Evolutionary conservation across 768 basidiomycete species (phyloP), one percentile per base, ranked within the genome.

Genomic region (Termitomyces bulborhizus): DNA sequence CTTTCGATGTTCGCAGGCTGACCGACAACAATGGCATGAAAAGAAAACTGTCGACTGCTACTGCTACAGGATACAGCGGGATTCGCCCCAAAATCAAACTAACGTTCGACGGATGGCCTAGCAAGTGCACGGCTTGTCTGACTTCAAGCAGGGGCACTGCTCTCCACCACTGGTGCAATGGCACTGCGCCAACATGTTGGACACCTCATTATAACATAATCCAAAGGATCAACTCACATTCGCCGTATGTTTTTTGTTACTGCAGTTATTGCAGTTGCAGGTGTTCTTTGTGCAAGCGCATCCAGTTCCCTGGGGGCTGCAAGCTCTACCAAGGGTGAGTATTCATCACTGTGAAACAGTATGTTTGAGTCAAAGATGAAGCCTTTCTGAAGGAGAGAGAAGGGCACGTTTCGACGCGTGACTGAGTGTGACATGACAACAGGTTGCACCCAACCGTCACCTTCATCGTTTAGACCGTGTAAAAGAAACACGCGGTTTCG

Each of bases 201-300:
- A 6, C 18, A 3, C 11, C 13, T 3, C 2, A 11, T 3, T 16
- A 4, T 2, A 0, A 4, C 6, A 4, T 11, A 21, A 6, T n/a
- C 21, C 12, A 34, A 8, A 11, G 4, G 9, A 21, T 34, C 9
- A 39, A 60, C 63, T 47, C 48, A 73, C 73, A 58, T 69, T 65
- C 24, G 58, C 61, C 18, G 73, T 70, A 54, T 74, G 73, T 4
- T 60, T 63, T 60, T 75, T 75, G 55, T 75, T 75, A 6, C 53
- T 47, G 58, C 73, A 75, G 42, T 71, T 59, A 16, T 62, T 61
- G 56, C 73, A 75, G 46, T 68, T 62, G 57, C 73, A 75, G 50
- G 69, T 65, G 29, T 62, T 68, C 64, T 71, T 67, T 1, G 65
- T 51, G 62, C 73, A 75, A 1, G 69, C 55, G 50, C 73, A 73